Base-by-base conservation (phyloP, 441 rosid genomes). In the Erysimum cheiri region DNA sequence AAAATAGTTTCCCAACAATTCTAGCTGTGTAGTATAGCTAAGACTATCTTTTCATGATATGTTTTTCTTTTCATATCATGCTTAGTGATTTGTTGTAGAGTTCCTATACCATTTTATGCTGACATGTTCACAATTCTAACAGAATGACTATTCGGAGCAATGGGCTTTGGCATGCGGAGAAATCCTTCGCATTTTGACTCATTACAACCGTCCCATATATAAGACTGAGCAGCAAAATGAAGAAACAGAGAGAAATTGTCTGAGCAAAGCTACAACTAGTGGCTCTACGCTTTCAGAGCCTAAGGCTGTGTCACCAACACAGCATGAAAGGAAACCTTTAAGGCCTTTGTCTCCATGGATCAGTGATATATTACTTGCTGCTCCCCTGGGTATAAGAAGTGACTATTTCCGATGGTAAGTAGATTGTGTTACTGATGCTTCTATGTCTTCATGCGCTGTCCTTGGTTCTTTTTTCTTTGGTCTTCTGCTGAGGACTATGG, bases 121-220 rank as follows among this genome's bases (percentile, higher is more conserved):
- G 40, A 55, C 54, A 53, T 70, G 26, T 64, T 56, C 24, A 65
- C 10, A 39, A 33, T 79, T 64, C 72, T 32, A 52, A 50, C 93
- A 95, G 99, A 95, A 83, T 62, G 99, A 87, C 77, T 95, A 91
- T 80, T 95, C 98, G 35, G 98, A 92, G 78, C 99, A 95, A 76
- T 95, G 98, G 99, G 99, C 98, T 80, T 82, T 95, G 73, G 99
- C 98, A 39, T 95, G 99, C 19, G 96, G 95, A 69, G 99, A 95
- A 83, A 91, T 95, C 71, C 85, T 95, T 81, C 88, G 99, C 72
- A 87, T 92, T 71, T 79, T 95, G 81, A 95, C 99, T 62, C 99
- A 90, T 80, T 95, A 95, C 84, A 95, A 92, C 75, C 99, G 99
- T 57, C 99, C 99, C n/a, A 81, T 95, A 70, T 90, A 82, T 73